Evolutionary conservation across 2,329 filamentous ascomycete species (phyloP).

Genomic region (Xylaria sp.): DNA sequence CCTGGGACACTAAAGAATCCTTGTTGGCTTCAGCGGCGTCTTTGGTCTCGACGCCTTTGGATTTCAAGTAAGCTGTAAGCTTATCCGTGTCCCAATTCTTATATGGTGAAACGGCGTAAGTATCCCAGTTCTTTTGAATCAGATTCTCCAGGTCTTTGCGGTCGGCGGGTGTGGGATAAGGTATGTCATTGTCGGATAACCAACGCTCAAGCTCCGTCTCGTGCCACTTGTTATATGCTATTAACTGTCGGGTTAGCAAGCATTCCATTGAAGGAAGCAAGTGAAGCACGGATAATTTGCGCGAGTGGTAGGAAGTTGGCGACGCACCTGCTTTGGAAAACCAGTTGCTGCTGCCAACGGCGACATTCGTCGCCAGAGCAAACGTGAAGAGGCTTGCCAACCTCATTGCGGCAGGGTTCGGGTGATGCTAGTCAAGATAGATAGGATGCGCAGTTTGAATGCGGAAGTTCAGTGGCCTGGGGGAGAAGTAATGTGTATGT

Average conservation of each 20-base stretch:
- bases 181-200: conserved; percentile 91
- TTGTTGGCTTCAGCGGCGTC: conserved; percentile 74
- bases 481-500: neutral
- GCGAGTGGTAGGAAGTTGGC: neutral
- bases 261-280: neutral
- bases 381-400: conserved; percentile 77
- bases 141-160: conserved; percentile 93
- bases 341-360: conserved; percentile 82
- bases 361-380: conserved; percentile 76
- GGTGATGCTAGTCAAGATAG: neutral
- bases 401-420: conserved; percentile 71
- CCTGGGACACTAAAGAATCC: conserved; percentile 74
- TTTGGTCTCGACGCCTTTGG: conserved; percentile 77
- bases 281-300: neutral
- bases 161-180: conserved; percentile 89
- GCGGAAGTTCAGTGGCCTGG: neutral
- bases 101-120: conserved; percentile 79
- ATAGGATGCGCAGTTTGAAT: neutral
- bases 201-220: conserved; percentile 97
- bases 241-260: conserved; percentile 46
- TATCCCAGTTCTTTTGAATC: conserved; percentile 91
- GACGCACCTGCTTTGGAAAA: conserved; percentile 84
- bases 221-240: conserved; percentile 99
- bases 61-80: conserved; percentile 73
- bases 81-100: conserved; percentile 78